Conservation (phyloP, 2,329 filamentous ascomycete genomes). For the Mycosphaerella arachidis region DNA sequence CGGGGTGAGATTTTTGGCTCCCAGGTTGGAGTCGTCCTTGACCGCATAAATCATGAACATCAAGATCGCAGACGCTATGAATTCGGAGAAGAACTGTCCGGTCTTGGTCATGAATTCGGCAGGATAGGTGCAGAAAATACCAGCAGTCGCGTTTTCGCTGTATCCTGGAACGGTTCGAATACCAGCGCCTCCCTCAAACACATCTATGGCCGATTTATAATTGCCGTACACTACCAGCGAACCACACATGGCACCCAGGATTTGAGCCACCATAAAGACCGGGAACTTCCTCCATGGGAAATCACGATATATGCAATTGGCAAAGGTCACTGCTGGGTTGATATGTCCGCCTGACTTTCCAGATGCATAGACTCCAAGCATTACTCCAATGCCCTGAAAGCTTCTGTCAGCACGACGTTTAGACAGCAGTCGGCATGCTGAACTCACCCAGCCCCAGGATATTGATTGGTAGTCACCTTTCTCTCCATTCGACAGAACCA, state of each 20-base stretch:
- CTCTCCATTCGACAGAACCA: conserved; percentile 50
- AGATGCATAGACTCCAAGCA: conserved; percentile 53
- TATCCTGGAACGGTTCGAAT: conserved; percentile 55
- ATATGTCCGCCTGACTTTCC: conserved; percentile 35
- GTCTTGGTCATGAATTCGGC: conserved; percentile 61
- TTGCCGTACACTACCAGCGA: conserved; percentile 41
- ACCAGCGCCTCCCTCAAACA: conserved; percentile 47
- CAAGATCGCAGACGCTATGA: conserved; percentile 61
- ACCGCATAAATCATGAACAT: conserved; percentile 70
- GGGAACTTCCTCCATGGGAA: conserved; percentile 60
- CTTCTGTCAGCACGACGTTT: conserved; percentile 4
- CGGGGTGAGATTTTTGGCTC: conserved; percentile 55
- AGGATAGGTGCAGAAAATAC: conserved; percentile 71
- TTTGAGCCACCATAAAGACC: conserved; percentile 55
- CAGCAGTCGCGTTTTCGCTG: conserved; percentile 58
- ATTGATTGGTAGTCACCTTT: conserved; percentile 53
- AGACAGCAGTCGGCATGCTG: not conserved
- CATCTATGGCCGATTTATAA: conserved; percentile 37
- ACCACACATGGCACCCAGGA: conserved; percentile 60
- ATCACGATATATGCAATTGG: conserved; percentile 61
- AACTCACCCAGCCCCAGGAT: conserved; percentile 28
- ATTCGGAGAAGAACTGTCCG: conserved; percentile 67
- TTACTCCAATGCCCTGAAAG: conserved; percentile 55
- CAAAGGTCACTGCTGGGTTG: conserved; percentile 60
- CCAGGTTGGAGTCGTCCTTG: conserved; percentile 54